Conservation (phyloP, 2,329 filamentous ascomycete species). For the Exserohilum rostratum region DNA sequence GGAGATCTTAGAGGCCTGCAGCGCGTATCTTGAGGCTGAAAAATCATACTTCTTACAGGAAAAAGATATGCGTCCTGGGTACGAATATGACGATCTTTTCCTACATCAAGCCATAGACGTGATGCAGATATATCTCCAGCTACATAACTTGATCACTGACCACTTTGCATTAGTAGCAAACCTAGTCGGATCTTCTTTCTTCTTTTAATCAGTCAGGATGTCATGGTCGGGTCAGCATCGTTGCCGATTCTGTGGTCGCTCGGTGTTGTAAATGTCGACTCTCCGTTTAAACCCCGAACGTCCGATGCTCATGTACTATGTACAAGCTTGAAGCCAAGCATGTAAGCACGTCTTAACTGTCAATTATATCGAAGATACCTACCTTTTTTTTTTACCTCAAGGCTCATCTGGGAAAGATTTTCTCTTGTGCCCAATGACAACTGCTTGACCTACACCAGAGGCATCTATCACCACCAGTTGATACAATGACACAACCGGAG, state of each 20-base stretch:
- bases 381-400: not conserved
- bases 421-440: not conserved
- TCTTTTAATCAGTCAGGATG: not conserved
- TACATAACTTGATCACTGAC: not conserved
- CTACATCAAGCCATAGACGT: not conserved
- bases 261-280: not conserved
- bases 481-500: slow-evolving; percentile 15
- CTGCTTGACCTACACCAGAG: not conserved
- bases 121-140: not conserved
- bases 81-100: not conserved
- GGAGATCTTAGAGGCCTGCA: too few relatives aligned
- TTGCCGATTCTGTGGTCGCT: not conserved
- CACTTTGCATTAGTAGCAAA: not conserved
- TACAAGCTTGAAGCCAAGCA: too few relatives aligned
- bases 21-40: too few relatives aligned
- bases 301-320: too few relatives aligned
- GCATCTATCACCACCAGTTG: not conserved
- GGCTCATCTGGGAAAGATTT: too few relatives aligned
- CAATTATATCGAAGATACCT: not conserved
- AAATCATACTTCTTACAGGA: too few relatives aligned
- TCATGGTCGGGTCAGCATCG: not conserved
- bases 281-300: not conserved
- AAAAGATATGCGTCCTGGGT: not conserved
- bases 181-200: not conserved
- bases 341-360: not conserved